These are phyloP conservation scores for Nakataea oryzae DNA, from an alignment of 2,329 filamentous ascomycete species.

Conservation along the genomic window DNA sequence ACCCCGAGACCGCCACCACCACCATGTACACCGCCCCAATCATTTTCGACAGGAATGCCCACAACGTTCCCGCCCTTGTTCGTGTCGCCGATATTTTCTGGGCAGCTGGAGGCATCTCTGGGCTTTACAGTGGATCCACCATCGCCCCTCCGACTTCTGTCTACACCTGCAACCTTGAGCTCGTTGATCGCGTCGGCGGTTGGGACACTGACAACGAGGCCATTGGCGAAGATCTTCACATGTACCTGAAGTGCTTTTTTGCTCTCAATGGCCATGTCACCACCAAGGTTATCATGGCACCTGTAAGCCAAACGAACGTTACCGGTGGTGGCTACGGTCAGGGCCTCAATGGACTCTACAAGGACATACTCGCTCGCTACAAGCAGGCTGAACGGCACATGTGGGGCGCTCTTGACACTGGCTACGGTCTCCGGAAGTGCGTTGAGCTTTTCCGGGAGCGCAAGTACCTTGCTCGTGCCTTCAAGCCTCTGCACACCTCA, in stretches of 20 bases:
- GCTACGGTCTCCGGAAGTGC: constrained; percentile 50
- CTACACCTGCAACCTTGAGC: constrained; percentile 56
- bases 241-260: constrained; percentile 72
- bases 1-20: constrained; percentile 48
- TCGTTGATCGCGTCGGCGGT: constrained; percentile 59
- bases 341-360: constrained; percentile 40
- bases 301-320: constrained; percentile 65
- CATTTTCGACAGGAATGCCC: constrained; percentile 64
- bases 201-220: constrained; percentile 64
- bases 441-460: constrained; percentile 47
- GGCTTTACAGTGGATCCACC: constrained; percentile 51
- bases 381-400: constrained; percentile 65
- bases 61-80: constrained; percentile 56
- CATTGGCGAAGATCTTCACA: constrained; percentile 67
- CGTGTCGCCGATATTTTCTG: constrained; percentile 64
- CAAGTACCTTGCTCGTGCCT: constrained; percentile 43
- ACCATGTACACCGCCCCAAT: constrained; percentile 62
- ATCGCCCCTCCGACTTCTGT: constrained; percentile 65
- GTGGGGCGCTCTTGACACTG: constrained; percentile 64
- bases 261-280: constrained; percentile 60
- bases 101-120: constrained; percentile 61
- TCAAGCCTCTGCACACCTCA: constrained; percentile 44
- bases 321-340: constrained; percentile 44
- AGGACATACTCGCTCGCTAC: constrained; percentile 55
- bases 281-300: constrained; percentile 52